A percentile compares a stretch with the other conserved stretches of the same genome.
These are phyloP conservation scores for Quercus robur DNA, from an alignment of 306 rosid genomes.

Conservation along the genomic window DNA sequence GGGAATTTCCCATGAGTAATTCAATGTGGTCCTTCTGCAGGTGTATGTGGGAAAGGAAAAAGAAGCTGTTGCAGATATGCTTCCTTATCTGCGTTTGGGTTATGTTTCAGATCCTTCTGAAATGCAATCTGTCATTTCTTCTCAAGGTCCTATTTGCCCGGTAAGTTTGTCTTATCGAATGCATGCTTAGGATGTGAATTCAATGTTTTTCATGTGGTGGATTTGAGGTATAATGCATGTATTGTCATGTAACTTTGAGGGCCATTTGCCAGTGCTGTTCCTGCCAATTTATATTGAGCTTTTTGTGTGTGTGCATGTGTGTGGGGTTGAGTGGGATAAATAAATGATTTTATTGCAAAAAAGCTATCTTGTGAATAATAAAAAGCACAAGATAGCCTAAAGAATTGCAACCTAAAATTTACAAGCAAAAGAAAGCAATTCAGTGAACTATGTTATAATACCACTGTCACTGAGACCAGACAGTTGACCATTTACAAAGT, in stretches of 20 bases:
- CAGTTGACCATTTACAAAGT: no score
- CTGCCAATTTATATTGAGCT: not conserved
- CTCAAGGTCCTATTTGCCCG: constrained; percentile 94
- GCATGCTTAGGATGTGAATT: not conserved
- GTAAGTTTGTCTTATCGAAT: constrained; percentile 47
- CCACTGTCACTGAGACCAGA: no score
- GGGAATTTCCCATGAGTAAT: not conserved
- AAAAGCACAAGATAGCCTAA: no score
- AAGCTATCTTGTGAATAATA: no score
- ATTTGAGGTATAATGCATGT: not conserved
- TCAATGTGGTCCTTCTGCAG: constrained; percentile 38
- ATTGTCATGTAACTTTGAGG: constrained; percentile 4
- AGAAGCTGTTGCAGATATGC: constrained; percentile 76
- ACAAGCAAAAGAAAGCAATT: no score
- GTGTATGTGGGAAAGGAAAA: constrained; percentile 77
- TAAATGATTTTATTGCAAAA: no score
- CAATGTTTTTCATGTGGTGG: not conserved
- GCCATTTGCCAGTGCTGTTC: constrained; percentile 15
- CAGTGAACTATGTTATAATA: no score
- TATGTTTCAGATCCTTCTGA: constrained; percentile 96
- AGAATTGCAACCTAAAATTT: no score
- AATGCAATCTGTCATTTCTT: constrained; percentile 91
- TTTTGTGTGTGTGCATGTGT: no score
- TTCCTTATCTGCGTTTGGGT: constrained; percentile 88
- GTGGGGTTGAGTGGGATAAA: no score